Evolutionary conservation across 2,329 filamentous ascomycete genomes (phyloP).

Genomic region (Claviceps quebecensis): DNA sequence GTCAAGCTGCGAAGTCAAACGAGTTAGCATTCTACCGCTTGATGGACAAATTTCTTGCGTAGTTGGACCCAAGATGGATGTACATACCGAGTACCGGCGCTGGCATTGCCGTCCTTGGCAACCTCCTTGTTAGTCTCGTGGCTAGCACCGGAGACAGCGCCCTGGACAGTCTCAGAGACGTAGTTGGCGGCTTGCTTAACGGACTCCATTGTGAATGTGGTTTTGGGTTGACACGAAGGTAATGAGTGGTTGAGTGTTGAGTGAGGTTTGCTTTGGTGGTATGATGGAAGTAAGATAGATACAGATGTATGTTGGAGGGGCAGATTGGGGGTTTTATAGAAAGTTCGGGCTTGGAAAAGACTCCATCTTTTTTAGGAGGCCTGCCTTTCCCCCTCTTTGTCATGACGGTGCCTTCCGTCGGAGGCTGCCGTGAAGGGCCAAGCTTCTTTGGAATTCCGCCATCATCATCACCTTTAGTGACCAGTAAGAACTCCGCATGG

Average conservation of each 20-base stretch:
- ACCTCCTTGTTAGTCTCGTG: constrained; percentile 60
- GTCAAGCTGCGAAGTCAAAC: constrained; percentile 18
- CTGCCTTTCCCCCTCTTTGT: background rate
- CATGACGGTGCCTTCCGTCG: background rate
- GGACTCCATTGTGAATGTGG: constrained; percentile 29
- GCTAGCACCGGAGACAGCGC: constrained; percentile 38
- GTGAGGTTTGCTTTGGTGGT: background rate
- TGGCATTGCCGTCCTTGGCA: constrained; percentile 47
- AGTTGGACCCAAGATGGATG: too few species aligned
- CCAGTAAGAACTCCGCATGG: background rate
- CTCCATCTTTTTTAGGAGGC: background rate
- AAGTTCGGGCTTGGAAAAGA: background rate
- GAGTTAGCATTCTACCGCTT: background rate
- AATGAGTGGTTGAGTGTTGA: constrained; percentile 7
- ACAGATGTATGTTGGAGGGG: background rate
- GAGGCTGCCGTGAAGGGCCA: background rate
- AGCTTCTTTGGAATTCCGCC: background rate
- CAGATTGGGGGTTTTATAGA: constrained; percentile 2
- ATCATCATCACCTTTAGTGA: background rate
- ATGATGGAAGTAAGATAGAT: too few species aligned
- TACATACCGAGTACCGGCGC: constrained; percentile 38
- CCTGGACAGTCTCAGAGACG: constrained; percentile 52
- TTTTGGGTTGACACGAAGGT: background rate
- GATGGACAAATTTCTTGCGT: too few species aligned
- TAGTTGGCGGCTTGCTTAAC: constrained; percentile 52